Conservation (phyloP, 2,329 filamentous ascomycete species). For the Lasiodiplodia sp. region DNA sequence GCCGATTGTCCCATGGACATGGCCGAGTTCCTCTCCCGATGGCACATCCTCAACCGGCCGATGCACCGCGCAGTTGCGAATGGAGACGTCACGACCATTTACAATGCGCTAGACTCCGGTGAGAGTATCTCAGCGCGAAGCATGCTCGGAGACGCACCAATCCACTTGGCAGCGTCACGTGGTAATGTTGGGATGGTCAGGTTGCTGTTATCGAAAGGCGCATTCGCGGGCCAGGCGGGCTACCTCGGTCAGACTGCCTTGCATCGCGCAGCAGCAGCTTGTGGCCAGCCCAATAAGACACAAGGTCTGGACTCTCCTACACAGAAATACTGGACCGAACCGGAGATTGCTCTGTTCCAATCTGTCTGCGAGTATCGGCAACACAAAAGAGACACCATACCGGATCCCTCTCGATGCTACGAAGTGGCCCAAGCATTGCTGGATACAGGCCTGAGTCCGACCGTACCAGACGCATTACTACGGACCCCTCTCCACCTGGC, state of each 20-base stretch:
- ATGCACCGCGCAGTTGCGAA: slow-evolving; percentile 3
- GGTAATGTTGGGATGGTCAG: slow-evolving; percentile 5
- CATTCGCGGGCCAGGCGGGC: not conserved
- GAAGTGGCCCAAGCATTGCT: not conserved
- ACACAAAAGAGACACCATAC: not conserved
- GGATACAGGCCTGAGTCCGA: not conserved
- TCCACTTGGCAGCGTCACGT: slow-evolving; percentile 11
- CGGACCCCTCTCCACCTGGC: slow-evolving; percentile 9
- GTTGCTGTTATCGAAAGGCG: not conserved
- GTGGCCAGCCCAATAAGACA: not conserved
- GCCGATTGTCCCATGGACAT: slow-evolving; percentile 4
- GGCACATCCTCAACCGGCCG: slow-evolving; percentile 22
- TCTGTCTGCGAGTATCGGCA: slow-evolving; percentile 14
- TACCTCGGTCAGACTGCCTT: slow-evolving; percentile 13
- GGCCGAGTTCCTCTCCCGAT: slow-evolving; percentile 10
- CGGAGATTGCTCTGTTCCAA: not conserved
- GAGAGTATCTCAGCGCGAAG: not conserved
- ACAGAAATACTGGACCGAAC: not conserved
- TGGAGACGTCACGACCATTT: not conserved
- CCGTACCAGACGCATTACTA: slow-evolving; percentile 4
- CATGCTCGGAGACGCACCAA: slow-evolving; percentile 20
- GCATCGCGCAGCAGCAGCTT: slow-evolving; percentile 5
- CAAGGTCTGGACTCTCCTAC: not conserved
- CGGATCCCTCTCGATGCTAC: not conserved
- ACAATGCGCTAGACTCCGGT: not conserved